A percentile compares a stretch with the other conserved stretches of the same genome.
Evolutionary conservation across 208 protist species (phyloP).

Genomic region (Strigomonas galati): DNA sequence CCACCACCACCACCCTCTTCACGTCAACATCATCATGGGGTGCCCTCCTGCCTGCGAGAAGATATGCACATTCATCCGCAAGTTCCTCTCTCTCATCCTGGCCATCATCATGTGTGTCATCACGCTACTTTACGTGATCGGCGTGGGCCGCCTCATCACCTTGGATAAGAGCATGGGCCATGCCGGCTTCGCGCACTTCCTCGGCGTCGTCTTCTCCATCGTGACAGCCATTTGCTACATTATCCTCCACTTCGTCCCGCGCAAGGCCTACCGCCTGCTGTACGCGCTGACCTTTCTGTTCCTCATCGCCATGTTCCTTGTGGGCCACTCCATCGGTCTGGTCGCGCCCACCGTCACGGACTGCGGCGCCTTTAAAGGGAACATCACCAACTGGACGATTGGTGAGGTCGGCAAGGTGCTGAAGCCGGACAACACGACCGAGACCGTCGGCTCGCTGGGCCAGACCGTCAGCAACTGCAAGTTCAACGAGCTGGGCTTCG

Average conservation of each 20-base stretch:
- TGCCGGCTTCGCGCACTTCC: constrained; percentile 69
- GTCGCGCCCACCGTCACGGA: constrained; percentile 48
- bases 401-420: constrained; percentile 18
- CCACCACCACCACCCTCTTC: no score
- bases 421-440: constrained; percentile 25
- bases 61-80: constrained; percentile 48
- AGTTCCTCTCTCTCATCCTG: constrained; percentile 83
- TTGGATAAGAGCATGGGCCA: constrained; percentile 46
- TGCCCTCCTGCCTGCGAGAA: constrained; percentile 18
- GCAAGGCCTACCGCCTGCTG: constrained; percentile 73
- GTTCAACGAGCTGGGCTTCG: constrained; percentile 47
- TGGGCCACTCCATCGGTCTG: constrained; percentile 66
- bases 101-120: constrained; percentile 50
- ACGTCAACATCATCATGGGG: constrained; percentile 2
- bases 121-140: constrained; percentile 65
- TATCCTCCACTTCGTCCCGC: constrained; percentile 71
- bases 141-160: constrained; percentile 46
- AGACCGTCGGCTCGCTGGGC: constrained; percentile 44
- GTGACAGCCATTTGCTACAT: constrained; percentile 57
- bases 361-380: constrained; percentile 33
- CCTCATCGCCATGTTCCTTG: constrained; percentile 52
- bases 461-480: constrained; percentile 50
- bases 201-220: constrained; percentile 60
- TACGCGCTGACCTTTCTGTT: constrained; percentile 71
- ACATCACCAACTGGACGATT: constrained; percentile 14